phyloP scores from a whole-genome alignment of 2,329 filamentous ascomycete genomes.

The Geosmithia morbida region DNA sequence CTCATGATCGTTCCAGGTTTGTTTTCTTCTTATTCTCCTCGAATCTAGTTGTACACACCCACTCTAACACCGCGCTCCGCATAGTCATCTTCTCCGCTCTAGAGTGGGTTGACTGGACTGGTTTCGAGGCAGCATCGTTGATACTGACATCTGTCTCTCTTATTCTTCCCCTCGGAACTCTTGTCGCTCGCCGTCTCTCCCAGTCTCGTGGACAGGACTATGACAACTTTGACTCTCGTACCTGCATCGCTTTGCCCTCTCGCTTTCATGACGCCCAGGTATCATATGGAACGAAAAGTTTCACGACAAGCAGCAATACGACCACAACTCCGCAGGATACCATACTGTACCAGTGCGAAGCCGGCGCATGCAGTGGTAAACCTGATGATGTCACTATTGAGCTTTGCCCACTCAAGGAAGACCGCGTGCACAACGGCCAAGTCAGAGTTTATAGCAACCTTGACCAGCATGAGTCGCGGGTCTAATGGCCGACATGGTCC shows the following conservation, averaged over 20 bases:
- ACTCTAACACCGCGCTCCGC: neutral
- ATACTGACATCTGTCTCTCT: constrained; percentile 33
- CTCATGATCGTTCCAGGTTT: constrained; percentile 42
- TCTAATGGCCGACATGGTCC: constrained; percentile 5
- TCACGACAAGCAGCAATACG: constrained; percentile 2
- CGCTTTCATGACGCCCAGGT: constrained; percentile 5
- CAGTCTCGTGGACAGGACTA: constrained; percentile 9
- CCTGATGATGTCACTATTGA: constrained; percentile 16
- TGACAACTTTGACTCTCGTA: neutral
- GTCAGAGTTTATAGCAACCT: constrained; percentile 16
- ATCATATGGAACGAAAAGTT: neutral
- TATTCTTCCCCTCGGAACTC: constrained; percentile 35
- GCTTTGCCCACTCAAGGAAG: constrained; percentile 11
- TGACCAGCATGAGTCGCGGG: constrained; percentile 15
- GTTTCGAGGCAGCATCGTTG: constrained; percentile 35
- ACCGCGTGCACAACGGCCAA: constrained; percentile 7
- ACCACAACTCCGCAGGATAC: constrained; percentile 7
- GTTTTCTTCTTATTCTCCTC: too few relatives aligned
- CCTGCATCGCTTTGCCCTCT: neutral
- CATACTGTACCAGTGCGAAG: constrained; percentile 12
- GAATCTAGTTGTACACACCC: neutral
- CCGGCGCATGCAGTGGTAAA: constrained; percentile 3
- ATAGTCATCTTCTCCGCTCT: constrained; percentile 36
- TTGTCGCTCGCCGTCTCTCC: constrained; percentile 32
- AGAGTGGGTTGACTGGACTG: constrained; percentile 23